Conservation (phyloP, 495 filamentous ascomycete genomes). For the Daldinia decipiens region DNA sequence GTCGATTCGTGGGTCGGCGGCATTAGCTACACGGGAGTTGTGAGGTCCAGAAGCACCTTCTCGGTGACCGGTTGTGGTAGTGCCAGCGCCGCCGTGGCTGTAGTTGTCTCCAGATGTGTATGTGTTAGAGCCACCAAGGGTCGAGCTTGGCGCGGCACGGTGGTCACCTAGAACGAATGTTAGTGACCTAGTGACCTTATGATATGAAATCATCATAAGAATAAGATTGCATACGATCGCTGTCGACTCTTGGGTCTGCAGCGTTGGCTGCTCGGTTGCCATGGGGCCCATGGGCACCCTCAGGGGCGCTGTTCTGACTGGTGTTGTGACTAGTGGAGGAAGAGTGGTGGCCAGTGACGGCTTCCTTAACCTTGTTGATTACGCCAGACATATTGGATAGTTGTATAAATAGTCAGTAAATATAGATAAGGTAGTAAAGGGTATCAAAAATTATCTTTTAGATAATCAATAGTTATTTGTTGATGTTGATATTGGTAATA, state of each 20-base stretch:
- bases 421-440: neutral
- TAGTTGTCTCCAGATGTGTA: slow-evolving; percentile 44
- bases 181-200: slow-evolving; percentile 3
- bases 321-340: slow-evolving; percentile 35
- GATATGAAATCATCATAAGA: slow-evolving; percentile 15
- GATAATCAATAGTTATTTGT: slow-evolving; percentile 25
- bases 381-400: slow-evolving; percentile 69
- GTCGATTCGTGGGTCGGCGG: slow-evolving; percentile 62
- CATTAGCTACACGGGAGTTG: slow-evolving; percentile 65
- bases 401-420: slow-evolving; percentile 10
- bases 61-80: slow-evolving; percentile 39
- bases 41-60: slow-evolving; percentile 60
- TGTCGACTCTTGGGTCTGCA: slow-evolving; percentile 61
- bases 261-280: slow-evolving; percentile 56
- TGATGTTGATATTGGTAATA: slow-evolving; percentile 13
- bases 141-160: slow-evolving; percentile 45
- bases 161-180: slow-evolving; percentile 26
- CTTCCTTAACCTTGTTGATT: slow-evolving; percentile 80
- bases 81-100: slow-evolving; percentile 24
- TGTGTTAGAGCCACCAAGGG: slow-evolving; percentile 43
- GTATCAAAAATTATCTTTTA: slow-evolving; percentile 25
- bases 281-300: slow-evolving; percentile 59
- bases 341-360: slow-evolving; percentile 58
- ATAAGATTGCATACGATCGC: slow-evolving; percentile 47
- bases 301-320: slow-evolving; percentile 39